Evolutionary conservation across 2,329 filamentous ascomycete species (phyloP).

Genomic region (Saccharata proteae): DNA sequence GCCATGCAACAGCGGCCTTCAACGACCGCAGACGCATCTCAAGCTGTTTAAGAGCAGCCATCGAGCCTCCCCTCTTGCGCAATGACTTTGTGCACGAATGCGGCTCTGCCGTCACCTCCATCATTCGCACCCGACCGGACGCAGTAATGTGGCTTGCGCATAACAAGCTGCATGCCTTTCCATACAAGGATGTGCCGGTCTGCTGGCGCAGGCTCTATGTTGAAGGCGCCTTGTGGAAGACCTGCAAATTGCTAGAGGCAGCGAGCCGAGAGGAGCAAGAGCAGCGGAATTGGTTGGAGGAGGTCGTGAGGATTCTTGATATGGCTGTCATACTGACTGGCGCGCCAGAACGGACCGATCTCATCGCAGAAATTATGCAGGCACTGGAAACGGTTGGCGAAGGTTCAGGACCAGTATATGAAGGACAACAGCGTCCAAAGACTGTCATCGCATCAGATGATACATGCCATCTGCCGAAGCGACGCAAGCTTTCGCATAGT

Average conservation of each 20-base stretch:
- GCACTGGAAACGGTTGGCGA: conserved; percentile 39
- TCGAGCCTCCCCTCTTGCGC: too few relatives aligned
- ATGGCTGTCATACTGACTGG: conserved; percentile 62
- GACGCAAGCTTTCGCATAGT: too few relatives aligned
- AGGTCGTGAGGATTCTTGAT: conserved; percentile 57
- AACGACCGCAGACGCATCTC: too few relatives aligned
- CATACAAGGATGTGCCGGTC: conserved; percentile 52
- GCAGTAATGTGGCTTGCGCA: conserved; percentile 48
- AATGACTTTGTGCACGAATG: too few relatives aligned
- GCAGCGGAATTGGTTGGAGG: conserved; percentile 36
- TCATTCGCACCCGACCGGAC: too few relatives aligned
- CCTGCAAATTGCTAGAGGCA: conserved; percentile 23
- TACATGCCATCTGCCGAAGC: too few relatives aligned
- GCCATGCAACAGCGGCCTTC: too few relatives aligned
- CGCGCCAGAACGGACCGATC: conserved; percentile 16
- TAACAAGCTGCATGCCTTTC: conserved; percentile 56
- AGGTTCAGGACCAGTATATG: too few relatives aligned
- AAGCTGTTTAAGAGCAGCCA: too few relatives aligned
- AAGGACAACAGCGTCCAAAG: too few relatives aligned
- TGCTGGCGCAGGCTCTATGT: conserved; percentile 63
- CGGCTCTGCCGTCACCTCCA: too few relatives aligned
- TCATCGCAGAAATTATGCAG: conserved; percentile 38
- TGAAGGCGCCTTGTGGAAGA: conserved; percentile 55
- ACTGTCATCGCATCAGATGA: too few relatives aligned
- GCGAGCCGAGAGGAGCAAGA: conserved; percentile 3